A percentile compares a stretch with the other conserved stretches of the same genome.
These are phyloP conservation scores for Saturnispora diversa DNA, from an alignment of 805 yeast genomes.

Conservation along the genomic window DNA sequence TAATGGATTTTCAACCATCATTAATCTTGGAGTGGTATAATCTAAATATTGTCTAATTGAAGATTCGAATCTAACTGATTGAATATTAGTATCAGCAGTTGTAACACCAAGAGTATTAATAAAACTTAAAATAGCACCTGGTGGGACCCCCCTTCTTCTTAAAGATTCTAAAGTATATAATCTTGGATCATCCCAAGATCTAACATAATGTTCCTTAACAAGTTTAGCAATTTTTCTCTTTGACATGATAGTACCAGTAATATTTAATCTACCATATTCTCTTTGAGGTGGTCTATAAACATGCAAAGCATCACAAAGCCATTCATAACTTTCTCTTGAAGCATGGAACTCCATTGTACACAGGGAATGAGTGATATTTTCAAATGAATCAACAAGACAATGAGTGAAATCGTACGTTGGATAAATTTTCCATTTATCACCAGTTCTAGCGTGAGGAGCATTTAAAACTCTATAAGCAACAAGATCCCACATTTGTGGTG, in stretches of 20 bases:
- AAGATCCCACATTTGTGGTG: constrained; percentile 99
- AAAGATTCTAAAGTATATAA: constrained; percentile 90
- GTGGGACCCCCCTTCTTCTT: constrained; percentile 97
- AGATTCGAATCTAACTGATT: constrained; percentile 80
- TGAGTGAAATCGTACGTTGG: constrained; percentile 99
- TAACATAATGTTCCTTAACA: constrained; percentile 70
- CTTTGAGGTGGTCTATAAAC: constrained; percentile 98
- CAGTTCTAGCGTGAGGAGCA: constrained; percentile 94
- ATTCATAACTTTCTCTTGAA: constrained; percentile 92
- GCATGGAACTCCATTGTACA: constrained; percentile 94
- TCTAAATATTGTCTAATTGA: constrained; percentile 84
- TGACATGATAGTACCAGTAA: constrained; percentile 89
- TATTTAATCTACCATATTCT: constrained; percentile 93
- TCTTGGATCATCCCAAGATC: constrained; percentile 99
- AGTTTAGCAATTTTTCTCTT: constrained; percentile 93
- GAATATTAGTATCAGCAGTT: constrained; percentile 86
- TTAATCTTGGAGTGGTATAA: constrained; percentile 85
- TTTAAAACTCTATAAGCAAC: constrained; percentile 93
- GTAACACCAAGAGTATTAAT: constrained; percentile 96
- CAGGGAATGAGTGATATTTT: constrained; percentile 89
- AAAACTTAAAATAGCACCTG: constrained; percentile 91
- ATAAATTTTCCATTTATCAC: constrained; percentile 93
- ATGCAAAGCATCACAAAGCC: constrained; percentile 93
- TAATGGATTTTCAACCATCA: constrained; percentile 86
- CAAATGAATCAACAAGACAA: constrained; percentile 96